Conservation (phyloP, 1,284 basidiomycete genomes). For the Cryptococcus sp. region DNA sequence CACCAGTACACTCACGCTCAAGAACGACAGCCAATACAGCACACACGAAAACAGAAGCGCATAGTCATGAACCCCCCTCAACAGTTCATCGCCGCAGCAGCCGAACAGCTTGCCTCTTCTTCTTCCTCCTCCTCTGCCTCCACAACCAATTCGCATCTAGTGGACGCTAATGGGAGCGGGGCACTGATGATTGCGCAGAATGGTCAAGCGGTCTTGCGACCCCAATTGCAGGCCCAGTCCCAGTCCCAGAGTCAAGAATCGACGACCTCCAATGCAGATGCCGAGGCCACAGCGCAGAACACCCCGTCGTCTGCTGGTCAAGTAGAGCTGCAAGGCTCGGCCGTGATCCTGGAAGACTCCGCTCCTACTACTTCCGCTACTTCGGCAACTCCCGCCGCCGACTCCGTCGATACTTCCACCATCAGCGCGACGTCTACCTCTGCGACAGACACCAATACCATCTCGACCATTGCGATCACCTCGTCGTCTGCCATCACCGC, state of each 20-base stretch:
- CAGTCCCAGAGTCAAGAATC: neutral
- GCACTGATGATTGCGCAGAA: conserved; percentile 25
- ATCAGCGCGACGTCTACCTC: neutral
- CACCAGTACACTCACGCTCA: neutral
- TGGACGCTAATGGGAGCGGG: conserved; percentile 1
- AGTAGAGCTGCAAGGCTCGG: conserved; percentile 4
- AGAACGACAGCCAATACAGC: neutral
- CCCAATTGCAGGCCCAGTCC: neutral
- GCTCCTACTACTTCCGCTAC: neutral
- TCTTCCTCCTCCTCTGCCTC: neutral
- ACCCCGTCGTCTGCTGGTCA: neutral
- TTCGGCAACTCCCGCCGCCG: neutral
- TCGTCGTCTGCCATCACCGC: conserved; percentile 1
- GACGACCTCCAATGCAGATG: neutral
- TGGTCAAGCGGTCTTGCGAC: conserved; percentile 32
- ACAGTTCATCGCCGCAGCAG: conserved; percentile 28
- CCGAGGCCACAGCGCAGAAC: neutral
- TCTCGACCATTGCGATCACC: neutral
- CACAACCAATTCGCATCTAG: conserved; percentile 1
- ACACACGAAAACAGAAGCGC: conserved; percentile 12
- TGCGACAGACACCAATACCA: no score
- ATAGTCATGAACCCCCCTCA: conserved; percentile 38
- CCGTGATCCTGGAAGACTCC: conserved; percentile 4
- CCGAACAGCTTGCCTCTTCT: neutral
- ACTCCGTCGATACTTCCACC: no score